Evolutionary conservation across 1,139 yeast genomes (phyloP).

Genomic region (Chernovozyma sophiae-reginae): DNA sequence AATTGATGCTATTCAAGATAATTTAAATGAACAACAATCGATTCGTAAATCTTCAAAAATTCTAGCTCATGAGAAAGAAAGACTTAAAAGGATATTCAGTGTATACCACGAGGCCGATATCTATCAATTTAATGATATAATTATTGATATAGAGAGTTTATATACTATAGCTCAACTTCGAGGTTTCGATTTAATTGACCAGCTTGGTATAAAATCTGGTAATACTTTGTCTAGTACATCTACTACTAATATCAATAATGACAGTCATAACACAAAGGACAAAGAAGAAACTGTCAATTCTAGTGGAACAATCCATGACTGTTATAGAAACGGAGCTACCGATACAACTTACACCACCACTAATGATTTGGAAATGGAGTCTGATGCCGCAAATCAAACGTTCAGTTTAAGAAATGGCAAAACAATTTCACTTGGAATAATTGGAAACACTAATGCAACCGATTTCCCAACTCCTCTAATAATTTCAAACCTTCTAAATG

Average conservation of each 20-base stretch:
- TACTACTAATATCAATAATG: background rate
- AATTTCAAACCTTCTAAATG: constrained; percentile 11
- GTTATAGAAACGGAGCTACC: too few species aligned
- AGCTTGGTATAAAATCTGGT: too few species aligned
- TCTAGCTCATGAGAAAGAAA: constrained; percentile 13
- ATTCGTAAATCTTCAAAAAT: constrained; percentile 9
- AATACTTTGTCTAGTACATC: background rate
- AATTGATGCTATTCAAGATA: constrained; percentile 8
- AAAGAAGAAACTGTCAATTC: too few species aligned
- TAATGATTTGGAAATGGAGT: constrained; percentile 7
- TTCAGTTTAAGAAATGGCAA: background rate
- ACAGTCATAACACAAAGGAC: too few species aligned
- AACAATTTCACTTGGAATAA: constrained; percentile 15
- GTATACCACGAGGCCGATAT: constrained; percentile 12
- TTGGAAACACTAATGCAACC: constrained; percentile 16
- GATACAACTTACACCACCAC: too few species aligned
- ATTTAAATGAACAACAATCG: constrained; percentile 8
- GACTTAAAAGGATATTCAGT: constrained; percentile 12
- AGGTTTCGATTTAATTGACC: background rate
- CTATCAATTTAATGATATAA: constrained; percentile 17
- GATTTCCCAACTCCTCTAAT: constrained; percentile 17
- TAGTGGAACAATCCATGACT: too few species aligned
- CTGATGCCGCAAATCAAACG: constrained; percentile 5
- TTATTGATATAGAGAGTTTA: constrained; percentile 15
- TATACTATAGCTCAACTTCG: constrained; percentile 9